A percentile compares a stretch with the other conserved stretches of the same genome.
Conservation (phyloP, 805 yeast species). For the Torulaspora maleeae region DNA sequence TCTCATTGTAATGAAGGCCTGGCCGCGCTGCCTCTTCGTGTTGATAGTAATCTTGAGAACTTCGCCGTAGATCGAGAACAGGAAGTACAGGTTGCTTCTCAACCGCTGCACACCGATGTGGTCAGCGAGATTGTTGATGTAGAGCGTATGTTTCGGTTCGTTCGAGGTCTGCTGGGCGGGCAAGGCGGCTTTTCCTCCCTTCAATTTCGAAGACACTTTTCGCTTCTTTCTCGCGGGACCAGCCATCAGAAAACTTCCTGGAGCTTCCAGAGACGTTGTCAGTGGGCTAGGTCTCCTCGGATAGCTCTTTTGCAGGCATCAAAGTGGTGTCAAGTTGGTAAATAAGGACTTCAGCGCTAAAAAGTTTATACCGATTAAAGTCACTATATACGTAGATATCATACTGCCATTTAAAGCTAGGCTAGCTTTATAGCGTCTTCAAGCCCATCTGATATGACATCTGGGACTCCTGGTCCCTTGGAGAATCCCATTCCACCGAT, state of each 20-base stretch:
- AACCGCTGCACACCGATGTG: constrained; percentile 43
- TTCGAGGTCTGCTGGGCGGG: not conserved
- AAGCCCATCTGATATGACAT: constrained; percentile 64
- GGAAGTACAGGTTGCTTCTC: constrained; percentile 50
- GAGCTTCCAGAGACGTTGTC: not conserved
- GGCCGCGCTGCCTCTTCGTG: constrained; percentile 51
- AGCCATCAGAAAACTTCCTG: constrained; percentile 3
- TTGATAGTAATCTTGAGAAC: constrained; percentile 49
- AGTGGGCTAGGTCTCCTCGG: not conserved
- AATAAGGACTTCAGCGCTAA: constrained; percentile 1
- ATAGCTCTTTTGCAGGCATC: not conserved
- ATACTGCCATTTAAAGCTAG: not conserved
- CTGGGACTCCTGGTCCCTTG: constrained; percentile 85
- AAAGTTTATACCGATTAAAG: not conserved
- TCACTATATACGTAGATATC: not conserved
- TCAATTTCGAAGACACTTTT: constrained; percentile 2
- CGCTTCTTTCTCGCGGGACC: constrained; percentile 16
- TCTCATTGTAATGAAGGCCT: constrained; percentile 57
- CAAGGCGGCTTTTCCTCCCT: not conserved
- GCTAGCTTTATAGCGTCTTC: constrained; percentile 44
- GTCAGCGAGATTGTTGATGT: constrained; percentile 56
- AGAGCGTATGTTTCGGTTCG: constrained; percentile 46
- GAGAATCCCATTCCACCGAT: constrained; percentile 80
- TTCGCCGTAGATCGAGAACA: constrained; percentile 63
- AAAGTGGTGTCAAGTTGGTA: not conserved